phyloP scores from a whole-genome alignment of 148 eudicot genomes.

The Rhododendron vialii region DNA sequence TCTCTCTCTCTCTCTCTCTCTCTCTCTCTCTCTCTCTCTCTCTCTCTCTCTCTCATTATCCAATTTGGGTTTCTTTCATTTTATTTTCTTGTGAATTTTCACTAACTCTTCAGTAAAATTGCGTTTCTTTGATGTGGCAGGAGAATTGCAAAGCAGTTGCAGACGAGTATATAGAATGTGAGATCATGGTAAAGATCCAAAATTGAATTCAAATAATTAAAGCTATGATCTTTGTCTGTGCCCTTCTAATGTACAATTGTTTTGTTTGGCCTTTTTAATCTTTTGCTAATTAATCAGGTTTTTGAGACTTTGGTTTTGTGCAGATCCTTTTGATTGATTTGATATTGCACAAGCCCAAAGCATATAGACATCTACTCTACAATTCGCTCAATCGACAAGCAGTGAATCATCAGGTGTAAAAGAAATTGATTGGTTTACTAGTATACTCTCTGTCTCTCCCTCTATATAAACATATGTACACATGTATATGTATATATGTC shows the following conservation, averaged over 20 bases:
- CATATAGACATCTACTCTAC: slow-evolving; percentile 86
- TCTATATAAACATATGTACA: background rate
- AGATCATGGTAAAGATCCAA: slow-evolving; percentile 43
- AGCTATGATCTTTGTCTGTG: background rate
- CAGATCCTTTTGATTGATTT: slow-evolving; percentile 73
- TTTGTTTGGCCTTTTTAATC: background rate
- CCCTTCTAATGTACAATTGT: background rate
- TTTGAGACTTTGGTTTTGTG: background rate
- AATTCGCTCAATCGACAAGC: slow-evolving; percentile 44
- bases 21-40: background rate
- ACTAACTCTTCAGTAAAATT: background rate
- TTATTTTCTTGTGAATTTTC: background rate
- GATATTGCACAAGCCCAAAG: slow-evolving; percentile 83
- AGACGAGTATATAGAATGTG: slow-evolving; percentile 91
- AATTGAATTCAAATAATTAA: background rate
- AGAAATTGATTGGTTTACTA: background rate
- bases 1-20: no score
- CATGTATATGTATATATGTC: background rate
- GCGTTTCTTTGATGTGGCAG: slow-evolving; percentile 19
- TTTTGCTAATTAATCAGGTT: background rate
- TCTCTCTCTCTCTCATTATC: background rate
- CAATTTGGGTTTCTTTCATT: background rate
- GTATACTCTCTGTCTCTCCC: no score
- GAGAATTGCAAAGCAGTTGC: slow-evolving; percentile 67
- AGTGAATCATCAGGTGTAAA: slow-evolving; percentile 30